These are phyloP conservation scores for Rutstroemia sp. DNA, from an alignment of 2,329 filamentous ascomycete species.

Conservation along the genomic window DNA sequence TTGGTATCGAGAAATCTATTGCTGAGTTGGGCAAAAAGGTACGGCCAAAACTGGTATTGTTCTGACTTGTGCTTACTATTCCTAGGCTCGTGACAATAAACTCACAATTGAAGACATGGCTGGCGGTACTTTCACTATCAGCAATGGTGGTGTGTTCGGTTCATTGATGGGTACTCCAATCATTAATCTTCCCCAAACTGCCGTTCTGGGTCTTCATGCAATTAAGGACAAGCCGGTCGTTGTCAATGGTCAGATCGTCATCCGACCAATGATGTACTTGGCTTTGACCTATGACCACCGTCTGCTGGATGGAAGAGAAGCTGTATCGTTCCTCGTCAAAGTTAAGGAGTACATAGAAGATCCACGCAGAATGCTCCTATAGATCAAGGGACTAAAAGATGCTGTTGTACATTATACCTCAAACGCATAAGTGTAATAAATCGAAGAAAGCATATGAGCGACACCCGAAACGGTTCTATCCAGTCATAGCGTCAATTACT, in stretches of 20 bases:
- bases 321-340: conserved; percentile 93
- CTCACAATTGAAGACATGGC: conserved; percentile 99
- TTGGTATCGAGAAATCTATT: conserved; percentile 85
- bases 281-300: conserved; percentile 97
- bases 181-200: conserved; percentile 92
- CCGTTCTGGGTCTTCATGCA: conserved; percentile 86
- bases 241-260: conserved; percentile 88
- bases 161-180: conserved; percentile 97
- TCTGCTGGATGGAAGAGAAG: conserved; percentile 88
- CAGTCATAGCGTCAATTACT: too few relatives aligned
- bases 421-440: conserved; percentile 5
- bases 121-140: conserved; percentile 95
- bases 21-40: conserved; percentile 95
- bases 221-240: conserved; percentile 92
- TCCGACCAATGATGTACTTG: conserved; percentile 99
- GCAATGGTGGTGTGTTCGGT: conserved; percentile 94
- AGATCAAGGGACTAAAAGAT: conserved; percentile 8
- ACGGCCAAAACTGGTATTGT: conserved; percentile 18
- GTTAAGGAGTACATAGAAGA: conserved; percentile 98
- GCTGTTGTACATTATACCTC: conserved; percentile 5
- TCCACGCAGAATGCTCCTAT: conserved; percentile 79
- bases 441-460: background rate
- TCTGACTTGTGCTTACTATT: conserved; percentile 12
- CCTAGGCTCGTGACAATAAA: conserved; percentile 84
- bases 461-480: background rate